A percentile compares a stretch with the other conserved stretches of the same genome.
These are phyloP conservation scores for Apiospora hydei DNA, from an alignment of 2,329 filamentous ascomycete genomes.

Conservation along the genomic window DNA sequence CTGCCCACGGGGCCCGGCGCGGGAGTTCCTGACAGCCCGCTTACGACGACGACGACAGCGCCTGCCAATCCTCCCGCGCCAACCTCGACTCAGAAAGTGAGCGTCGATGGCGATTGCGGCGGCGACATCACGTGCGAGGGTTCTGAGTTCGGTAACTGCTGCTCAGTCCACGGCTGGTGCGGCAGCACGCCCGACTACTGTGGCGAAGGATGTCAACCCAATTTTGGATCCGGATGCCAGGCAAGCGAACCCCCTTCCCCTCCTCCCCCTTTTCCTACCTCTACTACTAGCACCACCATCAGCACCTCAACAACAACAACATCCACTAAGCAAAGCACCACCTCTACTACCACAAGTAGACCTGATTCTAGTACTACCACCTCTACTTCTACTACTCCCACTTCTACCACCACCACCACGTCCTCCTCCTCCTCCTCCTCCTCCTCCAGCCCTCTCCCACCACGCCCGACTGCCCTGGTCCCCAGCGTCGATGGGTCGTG, in stretches of 20 bases:
- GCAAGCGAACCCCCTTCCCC: conserved; percentile 33
- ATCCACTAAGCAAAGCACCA: conserved; percentile 31
- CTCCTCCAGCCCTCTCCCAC: conserved; percentile 3
- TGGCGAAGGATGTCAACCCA: conserved; percentile 46
- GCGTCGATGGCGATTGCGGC: conserved; percentile 39
- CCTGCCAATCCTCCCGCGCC: neutral
- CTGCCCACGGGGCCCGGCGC: conserved; percentile 28
- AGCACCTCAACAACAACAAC: conserved; percentile 31
- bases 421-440: conserved; percentile 25
- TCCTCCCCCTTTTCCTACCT: conserved; percentile 30
- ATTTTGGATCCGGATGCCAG: conserved; percentile 38
- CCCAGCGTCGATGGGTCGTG: conserved; percentile 34
- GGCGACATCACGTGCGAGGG: conserved; percentile 39
- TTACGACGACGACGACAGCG: neutral
- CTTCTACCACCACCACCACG: conserved; percentile 27
- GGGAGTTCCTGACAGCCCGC: conserved; percentile 26
- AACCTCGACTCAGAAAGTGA: conserved; percentile 31
- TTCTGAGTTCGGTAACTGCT: conserved; percentile 41
- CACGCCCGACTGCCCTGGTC: conserved; percentile 19
- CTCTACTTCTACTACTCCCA: conserved; percentile 25
- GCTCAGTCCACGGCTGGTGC: conserved; percentile 46
- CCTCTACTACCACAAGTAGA: conserved; percentile 29
- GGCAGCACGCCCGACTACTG: conserved; percentile 50
- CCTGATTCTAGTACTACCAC: conserved; percentile 30
- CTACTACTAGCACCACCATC: conserved; percentile 26